Evolutionary conservation across 108 stramenopile genomes (phyloP), one percentile per base, ranked within the genome.

Genomic region (Tribonema minus): DNA sequence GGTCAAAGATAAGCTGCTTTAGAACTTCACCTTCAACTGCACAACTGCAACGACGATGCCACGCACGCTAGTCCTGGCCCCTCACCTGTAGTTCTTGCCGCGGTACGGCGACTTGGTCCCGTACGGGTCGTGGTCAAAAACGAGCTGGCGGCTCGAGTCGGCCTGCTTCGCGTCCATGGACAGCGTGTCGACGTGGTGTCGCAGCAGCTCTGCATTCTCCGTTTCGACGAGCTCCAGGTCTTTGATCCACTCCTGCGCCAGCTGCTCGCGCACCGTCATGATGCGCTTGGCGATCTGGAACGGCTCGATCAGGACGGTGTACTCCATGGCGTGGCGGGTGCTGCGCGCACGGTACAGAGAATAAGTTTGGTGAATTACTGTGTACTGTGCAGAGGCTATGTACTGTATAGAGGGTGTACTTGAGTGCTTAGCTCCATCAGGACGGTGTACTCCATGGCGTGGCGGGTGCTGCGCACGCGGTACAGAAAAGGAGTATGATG

Each of bases 361-460:
- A n/a, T n/a, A n/a, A n/a, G n/a, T n/a, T n/a, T n/a, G n/a, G n/a
- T n/a, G n/a, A n/a, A n/a, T n/a, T n/a, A n/a, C n/a, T n/a, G n/a
- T n/a, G n/a, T n/a, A n/a, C n/a, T n/a, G n/a, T n/a, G n/a, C n/a
- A n/a, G n/a, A n/a, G n/a, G n/a, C n/a, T n/a, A n/a, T n/a, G n/a
- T n/a, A n/a, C n/a, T n/a, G n/a, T n/a, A n/a, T n/a, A n/a, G n/a
- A n/a, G n/a, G n/a, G n/a, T n/a, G n/a, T n/a, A n/a, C n/a, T n/a
- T n/a, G n/a, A n/a, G n/a, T n/a, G n/a, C n/a, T n/a, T n/a, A n/a
- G 74, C 58, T 79, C 77, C 39, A 79, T 79, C 4, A 79, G 77
- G 34, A 79, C 77, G 37, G 26, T 79, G 77, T 79, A 79, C 68
- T 79, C 77, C 77, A 79, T 79, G 30, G 46, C 70, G 31, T 67